phyloP scores from a whole-genome alignment of 1,284 basidiomycete species.

The Sphaerobolus stellatus region DNA sequence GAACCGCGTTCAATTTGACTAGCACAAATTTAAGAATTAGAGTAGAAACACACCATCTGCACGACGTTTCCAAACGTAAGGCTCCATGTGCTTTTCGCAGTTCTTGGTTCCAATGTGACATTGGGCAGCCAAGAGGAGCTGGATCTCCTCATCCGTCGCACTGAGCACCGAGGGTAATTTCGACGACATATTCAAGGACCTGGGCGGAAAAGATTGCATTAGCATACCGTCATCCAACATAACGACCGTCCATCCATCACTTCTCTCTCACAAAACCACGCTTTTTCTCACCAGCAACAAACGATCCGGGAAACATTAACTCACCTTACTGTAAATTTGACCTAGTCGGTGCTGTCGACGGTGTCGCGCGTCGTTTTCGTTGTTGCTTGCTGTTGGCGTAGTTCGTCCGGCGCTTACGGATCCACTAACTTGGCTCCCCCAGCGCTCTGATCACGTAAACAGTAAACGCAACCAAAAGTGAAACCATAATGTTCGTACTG shows the following conservation, averaged over 20 bases:
- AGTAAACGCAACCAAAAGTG: no score
- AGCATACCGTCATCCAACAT: slow-evolving; percentile 7
- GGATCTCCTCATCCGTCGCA: slow-evolving; percentile 97
- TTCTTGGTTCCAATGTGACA: slow-evolving; percentile 98
- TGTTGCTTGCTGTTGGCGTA: slow-evolving; percentile 5
- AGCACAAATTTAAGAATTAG: not conserved
- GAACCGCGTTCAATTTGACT: slow-evolving; percentile 7
- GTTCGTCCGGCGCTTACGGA: slow-evolving; percentile 2
- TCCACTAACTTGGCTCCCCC: slow-evolving; percentile 7
- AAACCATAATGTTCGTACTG: no score
- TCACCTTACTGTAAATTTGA: slow-evolving; percentile 10
- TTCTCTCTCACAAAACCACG: not conserved
- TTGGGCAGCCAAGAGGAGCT: slow-evolving; percentile 92
- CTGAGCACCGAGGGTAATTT: slow-evolving; percentile 93
- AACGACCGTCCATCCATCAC: slow-evolving; percentile 6
- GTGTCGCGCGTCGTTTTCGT: slow-evolving; percentile 9
- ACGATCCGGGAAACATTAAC: no score
- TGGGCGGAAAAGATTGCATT: not conserved
- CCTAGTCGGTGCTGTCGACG: slow-evolving; percentile 11
- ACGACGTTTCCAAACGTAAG: slow-evolving; percentile 97
- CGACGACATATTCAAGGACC: slow-evolving; percentile 54
- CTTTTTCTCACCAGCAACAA: no score
- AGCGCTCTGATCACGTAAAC: not conserved
- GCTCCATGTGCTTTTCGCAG: slow-evolving; percentile 98
- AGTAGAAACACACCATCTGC: slow-evolving; percentile 72